phyloP scores from a whole-genome alignment of 768 basidiomycete species.

The Leccinum pellstonianum region DNA sequence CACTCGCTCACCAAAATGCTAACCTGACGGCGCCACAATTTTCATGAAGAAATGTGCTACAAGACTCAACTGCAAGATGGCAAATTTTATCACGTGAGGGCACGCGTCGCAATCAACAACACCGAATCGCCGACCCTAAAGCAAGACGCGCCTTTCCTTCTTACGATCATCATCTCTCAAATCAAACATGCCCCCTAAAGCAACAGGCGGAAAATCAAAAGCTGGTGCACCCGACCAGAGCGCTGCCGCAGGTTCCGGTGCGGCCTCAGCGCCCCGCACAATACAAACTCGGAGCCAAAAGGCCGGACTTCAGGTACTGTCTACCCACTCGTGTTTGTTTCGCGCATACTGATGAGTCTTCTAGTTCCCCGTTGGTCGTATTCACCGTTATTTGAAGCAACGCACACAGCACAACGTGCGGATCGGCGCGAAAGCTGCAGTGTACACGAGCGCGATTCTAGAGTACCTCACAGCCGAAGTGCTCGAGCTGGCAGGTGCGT shows the following conservation, averaged over 20 bases:
- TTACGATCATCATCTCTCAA: conserved; percentile 30
- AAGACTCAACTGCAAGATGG: not conserved
- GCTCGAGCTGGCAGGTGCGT: conserved; percentile 87
- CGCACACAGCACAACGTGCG: conserved; percentile 92
- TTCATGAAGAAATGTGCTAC: not conserved
- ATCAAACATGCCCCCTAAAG: conserved; percentile 47
- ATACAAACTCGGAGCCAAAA: conserved; percentile 76
- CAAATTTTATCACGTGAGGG: conserved; percentile 18
- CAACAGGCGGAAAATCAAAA: conserved; percentile 65
- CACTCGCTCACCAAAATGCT: no score
- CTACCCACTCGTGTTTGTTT: not conserved
- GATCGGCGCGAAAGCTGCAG: conserved; percentile 96
- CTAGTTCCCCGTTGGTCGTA: conserved; percentile 96
- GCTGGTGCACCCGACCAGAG: conserved; percentile 35
- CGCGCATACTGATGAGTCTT: not conserved
- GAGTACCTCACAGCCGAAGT: conserved; percentile 98
- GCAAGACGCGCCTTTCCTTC: conserved; percentile 30
- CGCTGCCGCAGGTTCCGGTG: conserved; percentile 27
- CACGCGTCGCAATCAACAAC: conserved; percentile 33
- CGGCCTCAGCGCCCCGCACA: conserved; percentile 34
- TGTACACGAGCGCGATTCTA: conserved; percentile 93
- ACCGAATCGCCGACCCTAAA: conserved; percentile 36
- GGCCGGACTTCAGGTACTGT: conserved; percentile 80
- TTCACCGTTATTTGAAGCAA: conserved; percentile 92
- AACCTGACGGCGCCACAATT: no score